phyloP scores from a whole-genome alignment of 2,329 filamentous ascomycete species.

The Xylariaceae sp. region DNA sequence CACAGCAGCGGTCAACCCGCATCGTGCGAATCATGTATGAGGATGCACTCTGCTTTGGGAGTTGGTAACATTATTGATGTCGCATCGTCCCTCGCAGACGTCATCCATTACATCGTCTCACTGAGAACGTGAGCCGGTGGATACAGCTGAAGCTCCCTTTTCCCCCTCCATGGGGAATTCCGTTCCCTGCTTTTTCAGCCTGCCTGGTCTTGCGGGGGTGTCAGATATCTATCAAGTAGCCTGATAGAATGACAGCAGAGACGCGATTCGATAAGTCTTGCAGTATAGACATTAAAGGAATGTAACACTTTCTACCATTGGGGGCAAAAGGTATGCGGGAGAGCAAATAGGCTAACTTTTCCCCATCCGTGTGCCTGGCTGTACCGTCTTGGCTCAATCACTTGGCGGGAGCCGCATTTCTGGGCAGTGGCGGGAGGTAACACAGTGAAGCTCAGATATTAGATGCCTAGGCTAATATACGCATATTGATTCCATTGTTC shows the following conservation, averaged over 20 bases:
- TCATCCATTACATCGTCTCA: not conserved
- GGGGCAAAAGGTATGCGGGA: not conserved
- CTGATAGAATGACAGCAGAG: no score
- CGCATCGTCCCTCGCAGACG: conserved; percentile 16
- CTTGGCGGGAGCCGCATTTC: conserved; percentile 29
- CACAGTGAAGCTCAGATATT: no score
- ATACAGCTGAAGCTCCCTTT: not conserved
- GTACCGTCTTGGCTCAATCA: conserved; percentile 23
- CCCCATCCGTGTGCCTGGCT: conserved; percentile 25
- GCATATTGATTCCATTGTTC: no score
- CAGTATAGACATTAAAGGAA: no score
- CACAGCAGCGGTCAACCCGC: conserved; percentile 3
- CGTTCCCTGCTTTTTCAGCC: not conserved
- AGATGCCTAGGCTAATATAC: no score
- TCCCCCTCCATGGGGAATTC: not conserved
- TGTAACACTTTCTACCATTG: no score
- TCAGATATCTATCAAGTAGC: no score
- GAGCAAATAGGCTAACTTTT: conserved; percentile 14
- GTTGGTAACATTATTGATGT: no score
- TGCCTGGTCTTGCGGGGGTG: not conserved
- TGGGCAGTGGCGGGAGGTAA: conserved; percentile 19
- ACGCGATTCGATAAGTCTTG: no score
- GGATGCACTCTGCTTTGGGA: no score
- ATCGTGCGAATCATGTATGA: conserved; percentile 19
- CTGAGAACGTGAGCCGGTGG: conserved; percentile 13